Evolutionary conservation across 495 filamentous ascomycete genomes (phyloP).

Genomic region (Hypoxylon fuscum): DNA sequence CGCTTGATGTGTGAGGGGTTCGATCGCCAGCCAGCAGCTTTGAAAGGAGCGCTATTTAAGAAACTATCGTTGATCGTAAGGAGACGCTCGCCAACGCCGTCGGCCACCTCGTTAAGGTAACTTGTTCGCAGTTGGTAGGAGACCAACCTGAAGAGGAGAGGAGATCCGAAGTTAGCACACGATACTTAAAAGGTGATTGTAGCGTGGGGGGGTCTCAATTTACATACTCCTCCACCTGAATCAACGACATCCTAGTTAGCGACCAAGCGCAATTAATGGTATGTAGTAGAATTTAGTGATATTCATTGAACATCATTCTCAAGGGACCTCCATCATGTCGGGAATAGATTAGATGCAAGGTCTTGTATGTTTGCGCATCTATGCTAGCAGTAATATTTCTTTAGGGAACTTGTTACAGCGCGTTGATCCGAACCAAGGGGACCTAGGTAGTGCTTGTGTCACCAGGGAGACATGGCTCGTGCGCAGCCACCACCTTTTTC

Average conservation of each 20-base stretch:
- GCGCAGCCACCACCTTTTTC: no score
- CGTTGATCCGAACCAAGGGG: no score
- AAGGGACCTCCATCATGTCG: slow-evolving; percentile 19
- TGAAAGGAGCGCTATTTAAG: slow-evolving; percentile 94
- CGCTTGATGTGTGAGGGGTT: slow-evolving; percentile 82
- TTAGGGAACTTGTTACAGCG: no score
- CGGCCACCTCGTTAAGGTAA: slow-evolving; percentile 88
- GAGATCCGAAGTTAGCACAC: slow-evolving; percentile 14
- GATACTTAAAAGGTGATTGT: no score
- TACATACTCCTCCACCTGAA: slow-evolving; percentile 95
- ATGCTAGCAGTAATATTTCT: no score
- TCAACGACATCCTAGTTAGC: slow-evolving; percentile 76
- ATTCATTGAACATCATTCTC: slow-evolving; percentile 13
- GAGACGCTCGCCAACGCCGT: slow-evolving; percentile 94
- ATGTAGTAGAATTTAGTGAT: slow-evolving; percentile 11
- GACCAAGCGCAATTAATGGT: slow-evolving; percentile 4
- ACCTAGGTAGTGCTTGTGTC: no score
- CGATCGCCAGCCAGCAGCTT: slow-evolving; percentile 89
- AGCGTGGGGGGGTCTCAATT: no score
- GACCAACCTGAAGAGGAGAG: slow-evolving; percentile 70
- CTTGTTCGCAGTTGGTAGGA: slow-evolving; percentile 92
- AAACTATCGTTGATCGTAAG: slow-evolving; percentile 91
- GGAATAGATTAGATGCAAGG: not conserved
- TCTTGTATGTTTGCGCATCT: slow-evolving; percentile 1
- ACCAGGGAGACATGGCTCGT: no score